These are phyloP conservation scores for Pseudognaphalium luteoalbum DNA, from an alignment of 129 eudicot species.

Conservation along the genomic window DNA sequence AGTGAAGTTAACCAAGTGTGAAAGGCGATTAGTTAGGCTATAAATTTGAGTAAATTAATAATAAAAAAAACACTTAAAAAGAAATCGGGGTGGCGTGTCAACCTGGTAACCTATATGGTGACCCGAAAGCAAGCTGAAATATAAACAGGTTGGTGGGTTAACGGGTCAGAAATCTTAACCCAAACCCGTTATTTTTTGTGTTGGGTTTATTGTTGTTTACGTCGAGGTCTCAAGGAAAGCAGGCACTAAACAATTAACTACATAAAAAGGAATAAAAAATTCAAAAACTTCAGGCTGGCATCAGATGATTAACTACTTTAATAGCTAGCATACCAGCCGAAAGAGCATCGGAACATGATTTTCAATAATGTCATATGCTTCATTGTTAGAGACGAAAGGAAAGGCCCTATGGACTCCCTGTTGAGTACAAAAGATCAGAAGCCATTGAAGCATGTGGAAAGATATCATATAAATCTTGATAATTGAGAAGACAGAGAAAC, in stretches of 20 bases:
- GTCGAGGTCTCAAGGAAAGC: too few species aligned
- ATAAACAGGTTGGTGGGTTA: neutral
- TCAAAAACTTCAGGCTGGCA: too few species aligned
- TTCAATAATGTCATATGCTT: conserved; percentile 87
- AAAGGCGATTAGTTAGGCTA: too few species aligned
- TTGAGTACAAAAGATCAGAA: conserved; percentile 6
- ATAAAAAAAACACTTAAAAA: too few species aligned
- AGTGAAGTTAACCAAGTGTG: too few species aligned
- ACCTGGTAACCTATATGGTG: too few species aligned
- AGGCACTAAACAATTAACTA: neutral
- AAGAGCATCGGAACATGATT: conserved; percentile 90
- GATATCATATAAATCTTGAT: neutral
- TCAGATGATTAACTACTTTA: neutral
- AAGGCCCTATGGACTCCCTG: conserved; percentile 98
- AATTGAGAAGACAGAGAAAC: neutral
- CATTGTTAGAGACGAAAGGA: conserved; percentile 84
- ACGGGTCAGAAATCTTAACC: too few species aligned
- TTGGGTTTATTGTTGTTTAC: too few species aligned
- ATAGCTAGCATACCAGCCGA: conserved; percentile 60
- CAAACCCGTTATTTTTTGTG: too few species aligned
- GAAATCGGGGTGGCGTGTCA: too few species aligned
- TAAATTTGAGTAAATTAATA: too few species aligned
- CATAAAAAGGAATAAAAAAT: neutral
- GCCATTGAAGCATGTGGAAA: neutral
- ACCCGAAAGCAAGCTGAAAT: neutral